Evolutionary conservation across 2,329 filamentous ascomycete species (phyloP).

Genomic region (Ascocoryne sarcoides): DNA sequence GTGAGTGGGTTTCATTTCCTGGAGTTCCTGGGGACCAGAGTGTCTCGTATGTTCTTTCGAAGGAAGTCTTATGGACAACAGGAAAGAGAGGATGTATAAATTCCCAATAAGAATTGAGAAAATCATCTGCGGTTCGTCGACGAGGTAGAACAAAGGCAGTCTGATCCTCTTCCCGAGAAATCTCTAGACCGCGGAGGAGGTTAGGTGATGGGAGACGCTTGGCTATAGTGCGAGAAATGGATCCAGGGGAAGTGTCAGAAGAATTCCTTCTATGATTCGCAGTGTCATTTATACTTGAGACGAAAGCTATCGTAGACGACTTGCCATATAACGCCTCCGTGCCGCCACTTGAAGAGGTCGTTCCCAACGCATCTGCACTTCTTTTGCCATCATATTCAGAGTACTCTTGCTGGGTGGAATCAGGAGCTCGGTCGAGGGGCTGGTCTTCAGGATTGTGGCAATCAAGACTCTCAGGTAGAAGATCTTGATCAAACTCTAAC

Average conservation of each 20-base stretch:
- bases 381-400: neutral
- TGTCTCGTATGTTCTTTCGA: conserved; percentile 9
- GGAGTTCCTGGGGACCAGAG: conserved; percentile 11
- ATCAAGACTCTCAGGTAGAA: neutral
- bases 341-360: neutral
- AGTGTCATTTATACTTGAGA: neutral
- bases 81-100: conserved; percentile 18
- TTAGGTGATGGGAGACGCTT: neutral
- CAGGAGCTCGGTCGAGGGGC: neutral
- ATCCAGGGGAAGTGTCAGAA: neutral
- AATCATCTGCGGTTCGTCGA: conserved; percentile 14
- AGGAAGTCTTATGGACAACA: conserved; percentile 12
- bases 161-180: conserved; percentile 3
- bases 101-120: conserved; percentile 16
- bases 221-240: neutral
- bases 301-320: conserved; percentile 3
- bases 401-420: neutral
- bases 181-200: conserved; percentile 1
- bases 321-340: neutral
- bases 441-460: neutral
- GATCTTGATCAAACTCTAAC: no score
- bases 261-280: neutral
- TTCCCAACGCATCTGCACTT: conserved; percentile 2
- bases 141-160: conserved; percentile 11
- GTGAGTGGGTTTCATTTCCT: neutral